phyloP scores from a whole-genome alignment of 768 basidiomycete genomes.

The Trametes elegans region DNA sequence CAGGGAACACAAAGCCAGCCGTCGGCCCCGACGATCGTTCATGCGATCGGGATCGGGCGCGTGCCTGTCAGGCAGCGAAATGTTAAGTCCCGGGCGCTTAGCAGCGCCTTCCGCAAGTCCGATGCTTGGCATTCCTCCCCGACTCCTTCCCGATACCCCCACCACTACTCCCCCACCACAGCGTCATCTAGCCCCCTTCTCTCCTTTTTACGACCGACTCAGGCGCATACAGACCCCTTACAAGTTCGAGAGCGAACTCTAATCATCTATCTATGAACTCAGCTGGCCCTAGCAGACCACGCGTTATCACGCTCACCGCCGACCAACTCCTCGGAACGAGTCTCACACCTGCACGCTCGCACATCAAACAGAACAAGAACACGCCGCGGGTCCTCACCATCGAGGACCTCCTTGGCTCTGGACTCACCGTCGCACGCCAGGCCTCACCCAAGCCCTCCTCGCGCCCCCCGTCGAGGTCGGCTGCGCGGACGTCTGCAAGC shows the following conservation, averaged over 20 bases:
- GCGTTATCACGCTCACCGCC: slow-evolving; percentile 15
- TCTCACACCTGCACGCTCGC: slow-evolving; percentile 9
- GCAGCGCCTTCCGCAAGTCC: too few species aligned
- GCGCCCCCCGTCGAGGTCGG: not conserved
- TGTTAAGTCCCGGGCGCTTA: too few species aligned
- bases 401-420: slow-evolving; percentile 14
- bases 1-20: too few species aligned
- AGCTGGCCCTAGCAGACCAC: slow-evolving; percentile 8
- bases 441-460: not conserved
- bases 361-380: slow-evolving; percentile 8
- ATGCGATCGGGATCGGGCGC: too few species aligned
- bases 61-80: not conserved
- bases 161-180: not conserved
- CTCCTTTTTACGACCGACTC: not conserved
- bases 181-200: not conserved
- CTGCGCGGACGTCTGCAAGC: not conserved
- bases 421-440: slow-evolving; percentile 13
- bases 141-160: too few species aligned
- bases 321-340: slow-evolving; percentile 17
- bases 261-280: not conserved
- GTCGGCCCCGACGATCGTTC: too few species aligned
- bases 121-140: too few species aligned
- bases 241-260: not conserved
- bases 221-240: not conserved
- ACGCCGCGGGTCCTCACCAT: slow-evolving; percentile 8